Percentiles rank a stretch among this genome's conserved stretches.
Conservation (phyloP, 345 rosid species). For the Dipteronia dyeriana region DNA sequence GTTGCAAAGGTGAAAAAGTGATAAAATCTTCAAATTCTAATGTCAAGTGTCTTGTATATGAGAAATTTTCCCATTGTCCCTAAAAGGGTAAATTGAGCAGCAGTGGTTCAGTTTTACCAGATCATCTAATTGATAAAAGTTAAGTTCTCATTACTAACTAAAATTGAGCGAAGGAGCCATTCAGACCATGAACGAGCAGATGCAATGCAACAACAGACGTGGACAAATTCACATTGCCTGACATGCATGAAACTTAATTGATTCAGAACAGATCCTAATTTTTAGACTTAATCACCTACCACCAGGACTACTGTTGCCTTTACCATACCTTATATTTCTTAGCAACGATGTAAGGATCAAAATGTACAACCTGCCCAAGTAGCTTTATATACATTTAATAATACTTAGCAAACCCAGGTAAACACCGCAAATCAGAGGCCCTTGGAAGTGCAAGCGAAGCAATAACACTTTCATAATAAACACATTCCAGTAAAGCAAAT, state of each 20-base stretch:
- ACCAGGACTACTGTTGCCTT: neutral
- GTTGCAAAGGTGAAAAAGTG: neutral
- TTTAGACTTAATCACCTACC: neutral
- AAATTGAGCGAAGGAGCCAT: neutral
- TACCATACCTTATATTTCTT: neutral
- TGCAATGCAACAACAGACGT: neutral
- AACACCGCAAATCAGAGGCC: neutral
- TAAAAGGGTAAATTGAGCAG: neutral
- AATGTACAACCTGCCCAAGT: neutral
- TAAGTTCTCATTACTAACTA: neutral
- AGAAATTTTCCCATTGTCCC: neutral
- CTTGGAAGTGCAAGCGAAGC: neutral
- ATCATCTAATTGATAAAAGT: neutral
- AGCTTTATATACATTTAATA: neutral
- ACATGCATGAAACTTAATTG: neutral
- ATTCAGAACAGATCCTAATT: neutral
- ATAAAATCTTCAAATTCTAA: neutral
- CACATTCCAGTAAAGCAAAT: neutral
- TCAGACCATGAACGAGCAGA: neutral
- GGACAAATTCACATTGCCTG: neutral
- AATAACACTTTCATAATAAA: neutral
- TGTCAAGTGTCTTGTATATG: neutral
- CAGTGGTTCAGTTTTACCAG: neutral
- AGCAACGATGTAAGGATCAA: neutral
- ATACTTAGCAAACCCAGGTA: neutral